phyloP scores from a whole-genome alignment of 768 basidiomycete genomes.

The Sarcodon aspratus region DNA sequence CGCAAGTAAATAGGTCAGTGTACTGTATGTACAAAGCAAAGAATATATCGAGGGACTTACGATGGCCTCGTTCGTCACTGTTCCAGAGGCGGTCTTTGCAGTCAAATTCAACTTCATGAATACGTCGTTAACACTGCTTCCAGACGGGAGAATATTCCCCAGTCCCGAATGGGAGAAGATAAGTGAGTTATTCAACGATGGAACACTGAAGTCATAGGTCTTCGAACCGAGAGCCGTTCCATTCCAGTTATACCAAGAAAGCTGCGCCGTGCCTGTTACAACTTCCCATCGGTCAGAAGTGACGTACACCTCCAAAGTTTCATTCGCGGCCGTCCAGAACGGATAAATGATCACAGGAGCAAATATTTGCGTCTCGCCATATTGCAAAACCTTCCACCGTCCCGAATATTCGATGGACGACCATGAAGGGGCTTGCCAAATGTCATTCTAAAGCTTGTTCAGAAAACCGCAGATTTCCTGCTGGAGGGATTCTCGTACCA shows the following conservation, averaged over 20 bases:
- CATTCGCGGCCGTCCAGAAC: conserved; percentile 40
- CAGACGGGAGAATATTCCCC: conserved; percentile 31
- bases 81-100: conserved; percentile 26
- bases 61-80: conserved; percentile 38
- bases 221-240: conserved; percentile 28
- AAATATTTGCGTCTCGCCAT: conserved; percentile 33
- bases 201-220: conserved; percentile 28
- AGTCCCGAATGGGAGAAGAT: conserved; percentile 29
- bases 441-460: conserved; percentile 26
- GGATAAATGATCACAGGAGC: conserved; percentile 39
- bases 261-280: conserved; percentile 32
- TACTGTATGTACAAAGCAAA: background rate
- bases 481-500: conserved; percentile 7
- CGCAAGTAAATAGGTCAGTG: background rate
- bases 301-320: conserved; percentile 35
- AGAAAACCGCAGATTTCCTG: no score
- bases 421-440: conserved; percentile 51
- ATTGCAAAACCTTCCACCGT: conserved; percentile 49
- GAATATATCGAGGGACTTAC: conserved; percentile 25
- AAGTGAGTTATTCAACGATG: conserved; percentile 38
- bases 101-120: conserved; percentile 43
- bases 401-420: conserved; percentile 45
- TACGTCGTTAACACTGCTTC: conserved; percentile 28
- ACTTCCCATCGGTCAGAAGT: conserved; percentile 41
- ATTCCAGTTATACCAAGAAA: conserved; percentile 50